These are phyloP conservation scores for Candida michaelii DNA, from an alignment of 805 yeast species.

Conservation along the genomic window DNA sequence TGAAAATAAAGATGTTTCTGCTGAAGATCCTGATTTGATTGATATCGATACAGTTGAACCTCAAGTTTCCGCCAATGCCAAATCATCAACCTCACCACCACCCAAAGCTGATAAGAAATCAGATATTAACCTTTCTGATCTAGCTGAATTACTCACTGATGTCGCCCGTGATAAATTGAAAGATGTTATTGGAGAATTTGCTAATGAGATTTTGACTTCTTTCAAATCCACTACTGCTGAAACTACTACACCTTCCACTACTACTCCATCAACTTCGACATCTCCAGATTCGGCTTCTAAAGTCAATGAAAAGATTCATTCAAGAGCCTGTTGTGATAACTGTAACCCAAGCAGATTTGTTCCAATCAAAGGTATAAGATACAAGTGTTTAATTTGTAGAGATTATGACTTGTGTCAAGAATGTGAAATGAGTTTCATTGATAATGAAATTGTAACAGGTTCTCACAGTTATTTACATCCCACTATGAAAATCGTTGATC, in stretches of 20 bases:
- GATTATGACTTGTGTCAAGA: slow-evolving; percentile 54
- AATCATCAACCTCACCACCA: neutral
- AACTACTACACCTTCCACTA: no score
- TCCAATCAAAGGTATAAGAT: slow-evolving; percentile 49
- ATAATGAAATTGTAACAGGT: slow-evolving; percentile 14
- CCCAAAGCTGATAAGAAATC: neutral
- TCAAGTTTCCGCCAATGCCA: neutral
- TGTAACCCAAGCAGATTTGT: slow-evolving; percentile 29
- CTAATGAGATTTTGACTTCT: slow-evolving; percentile 9
- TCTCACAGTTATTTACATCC: slow-evolving; percentile 29
- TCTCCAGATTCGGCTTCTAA: neutral
- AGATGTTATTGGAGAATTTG: slow-evolving; percentile 20
- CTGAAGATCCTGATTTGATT: slow-evolving; percentile 1
- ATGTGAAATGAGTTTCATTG: slow-evolving; percentile 23
- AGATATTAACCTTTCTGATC: slow-evolving; percentile 21
- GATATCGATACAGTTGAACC: neutral
- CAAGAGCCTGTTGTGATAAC: slow-evolving; percentile 32
- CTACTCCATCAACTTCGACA: neutral
- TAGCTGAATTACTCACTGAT: slow-evolving; percentile 28
- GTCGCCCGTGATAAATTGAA: slow-evolving; percentile 30
- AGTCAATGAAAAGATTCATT: slow-evolving; percentile 18
- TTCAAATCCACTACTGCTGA: neutral
- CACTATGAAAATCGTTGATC: slow-evolving; percentile 27
- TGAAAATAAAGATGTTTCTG: neutral
- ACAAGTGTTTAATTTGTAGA: slow-evolving; percentile 50